Evolutionary conservation across 192 early-diverging fungal genomes (phyloP).

Genomic region (Backusella parvicylindrica): DNA sequence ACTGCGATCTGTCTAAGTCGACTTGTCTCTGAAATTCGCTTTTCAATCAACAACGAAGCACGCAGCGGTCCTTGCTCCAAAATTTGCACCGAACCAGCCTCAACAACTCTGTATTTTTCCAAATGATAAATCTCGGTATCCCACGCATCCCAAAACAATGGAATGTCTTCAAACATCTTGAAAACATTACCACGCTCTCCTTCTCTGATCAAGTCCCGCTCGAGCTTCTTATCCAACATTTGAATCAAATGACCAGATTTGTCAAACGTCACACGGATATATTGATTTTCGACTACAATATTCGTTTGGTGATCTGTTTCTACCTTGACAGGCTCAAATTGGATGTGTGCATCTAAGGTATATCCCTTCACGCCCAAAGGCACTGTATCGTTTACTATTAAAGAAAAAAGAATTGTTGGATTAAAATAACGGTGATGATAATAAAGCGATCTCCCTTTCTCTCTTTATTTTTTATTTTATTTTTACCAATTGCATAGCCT

Average conservation of each 20-base stretch:
- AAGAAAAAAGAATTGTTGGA: too few relatives aligned
- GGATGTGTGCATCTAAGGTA: not conserved
- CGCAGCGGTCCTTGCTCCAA: slow-evolving; percentile 80
- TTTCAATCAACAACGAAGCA: slow-evolving; percentile 65
- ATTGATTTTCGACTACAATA: slow-evolving; percentile 73
- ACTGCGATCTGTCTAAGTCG: slow-evolving; percentile 72
- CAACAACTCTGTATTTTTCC: slow-evolving; percentile 73
- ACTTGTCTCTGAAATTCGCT: slow-evolving; percentile 65
- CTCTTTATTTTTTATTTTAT: not conserved
- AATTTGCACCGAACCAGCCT: slow-evolving; percentile 53
- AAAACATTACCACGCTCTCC: slow-evolving; percentile 73
- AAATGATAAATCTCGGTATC: slow-evolving; percentile 85
- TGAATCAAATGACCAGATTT: slow-evolving; percentile 68
- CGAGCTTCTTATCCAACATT: slow-evolving; percentile 55
- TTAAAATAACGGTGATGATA: not conserved
- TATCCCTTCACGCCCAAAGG: slow-evolving; percentile 11
- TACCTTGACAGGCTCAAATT: slow-evolving; percentile 29
- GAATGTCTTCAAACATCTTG: slow-evolving; percentile 83
- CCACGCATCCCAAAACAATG: slow-evolving; percentile 75
- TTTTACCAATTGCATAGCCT: slow-evolving; percentile 43
- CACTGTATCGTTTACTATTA: slow-evolving; percentile 3
- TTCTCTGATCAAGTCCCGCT: slow-evolving; percentile 53
- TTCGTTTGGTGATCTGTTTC: slow-evolving; percentile 32
- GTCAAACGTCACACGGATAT: slow-evolving; percentile 70
- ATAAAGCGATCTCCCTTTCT: not conserved